Conservation (phyloP, 208 protist species). For the Phytomonas sp. region DNA sequence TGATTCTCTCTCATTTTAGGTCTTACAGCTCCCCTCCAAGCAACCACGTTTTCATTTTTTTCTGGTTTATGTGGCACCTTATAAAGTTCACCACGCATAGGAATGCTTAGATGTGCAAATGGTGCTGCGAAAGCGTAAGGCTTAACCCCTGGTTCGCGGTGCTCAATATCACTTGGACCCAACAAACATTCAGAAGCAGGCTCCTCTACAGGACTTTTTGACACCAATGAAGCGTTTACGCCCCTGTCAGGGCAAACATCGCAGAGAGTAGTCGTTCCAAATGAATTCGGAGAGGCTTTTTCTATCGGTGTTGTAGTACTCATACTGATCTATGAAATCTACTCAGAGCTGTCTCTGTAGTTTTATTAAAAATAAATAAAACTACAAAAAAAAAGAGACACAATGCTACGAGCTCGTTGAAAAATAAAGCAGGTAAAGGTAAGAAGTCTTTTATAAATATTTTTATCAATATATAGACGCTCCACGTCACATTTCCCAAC, state of each 20-base stretch:
- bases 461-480: slow-evolving; percentile 7
- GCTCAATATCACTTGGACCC: neutral
- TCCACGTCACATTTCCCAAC: neutral
- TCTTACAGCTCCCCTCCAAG: neutral
- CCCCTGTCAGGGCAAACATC: neutral
- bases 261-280: neutral
- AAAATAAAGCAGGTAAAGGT: neutral
- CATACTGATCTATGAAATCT: slow-evolving; percentile 6
- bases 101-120: neutral
- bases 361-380: slow-evolving; percentile 11
- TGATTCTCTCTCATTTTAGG: neutral
- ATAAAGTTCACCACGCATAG: neutral
- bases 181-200: neutral
- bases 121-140: neutral
- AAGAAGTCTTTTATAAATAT: slow-evolving; percentile 1
- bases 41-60: neutral
- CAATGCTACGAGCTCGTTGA: neutral
- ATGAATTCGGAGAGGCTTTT: neutral
- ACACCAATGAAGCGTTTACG: neutral
- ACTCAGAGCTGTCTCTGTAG: neutral
- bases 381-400: neutral
- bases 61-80: slow-evolving; percentile 1
- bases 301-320: neutral
- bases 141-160: neutral
- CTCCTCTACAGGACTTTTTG: neutral